Evolutionary conservation across 2,329 filamentous ascomycete genomes (phyloP).

Genomic region (Dryadomyces quercivorus): DNA sequence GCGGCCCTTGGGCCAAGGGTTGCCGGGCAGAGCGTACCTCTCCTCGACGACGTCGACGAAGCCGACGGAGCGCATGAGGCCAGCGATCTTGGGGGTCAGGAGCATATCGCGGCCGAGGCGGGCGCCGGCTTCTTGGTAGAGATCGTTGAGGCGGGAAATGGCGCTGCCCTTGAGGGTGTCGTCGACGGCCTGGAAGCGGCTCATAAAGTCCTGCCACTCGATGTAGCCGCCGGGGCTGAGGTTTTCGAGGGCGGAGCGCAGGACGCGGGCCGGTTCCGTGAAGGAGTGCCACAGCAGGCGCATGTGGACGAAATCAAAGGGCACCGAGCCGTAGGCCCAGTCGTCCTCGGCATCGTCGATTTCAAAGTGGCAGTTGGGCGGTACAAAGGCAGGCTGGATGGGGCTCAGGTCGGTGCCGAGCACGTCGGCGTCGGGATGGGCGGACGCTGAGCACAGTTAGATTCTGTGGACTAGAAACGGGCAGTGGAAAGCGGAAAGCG

Average conservation of each 20-base stretch:
- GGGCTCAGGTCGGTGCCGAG: conserved; percentile 38
- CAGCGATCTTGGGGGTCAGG: conserved; percentile 17
- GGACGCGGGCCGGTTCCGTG: conserved; percentile 5
- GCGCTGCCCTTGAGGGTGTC: conserved; percentile 19
- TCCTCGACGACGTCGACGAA: conserved; percentile 19
- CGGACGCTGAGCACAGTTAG: conserved; percentile 19
- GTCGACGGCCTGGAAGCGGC: conserved; percentile 19
- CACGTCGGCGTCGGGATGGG: conserved; percentile 26
- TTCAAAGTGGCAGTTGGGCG: conserved; percentile 51
- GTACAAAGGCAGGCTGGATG: conserved; percentile 38
- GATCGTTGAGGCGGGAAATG: conserved; percentile 18
- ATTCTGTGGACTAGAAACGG: not conserved
- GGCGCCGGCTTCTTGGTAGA: conserved; percentile 17
- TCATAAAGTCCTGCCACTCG: conserved; percentile 24
- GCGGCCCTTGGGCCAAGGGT: conserved; percentile 18
- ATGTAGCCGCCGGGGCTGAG: conserved; percentile 22
- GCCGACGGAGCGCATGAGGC: conserved; percentile 17
- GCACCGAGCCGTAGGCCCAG: conserved; percentile 29
- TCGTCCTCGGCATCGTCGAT: conserved; percentile 47
- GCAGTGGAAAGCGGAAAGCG: not conserved
- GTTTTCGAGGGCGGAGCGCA: conserved; percentile 19
- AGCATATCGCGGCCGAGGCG: conserved; percentile 20
- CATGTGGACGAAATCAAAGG: conserved; percentile 49
- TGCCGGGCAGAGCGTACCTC: conserved; percentile 16
- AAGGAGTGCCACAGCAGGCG: conserved; percentile 20